Conservation (phyloP, 73 alveolate species). For the Blepharisma stoltei region DNA sequence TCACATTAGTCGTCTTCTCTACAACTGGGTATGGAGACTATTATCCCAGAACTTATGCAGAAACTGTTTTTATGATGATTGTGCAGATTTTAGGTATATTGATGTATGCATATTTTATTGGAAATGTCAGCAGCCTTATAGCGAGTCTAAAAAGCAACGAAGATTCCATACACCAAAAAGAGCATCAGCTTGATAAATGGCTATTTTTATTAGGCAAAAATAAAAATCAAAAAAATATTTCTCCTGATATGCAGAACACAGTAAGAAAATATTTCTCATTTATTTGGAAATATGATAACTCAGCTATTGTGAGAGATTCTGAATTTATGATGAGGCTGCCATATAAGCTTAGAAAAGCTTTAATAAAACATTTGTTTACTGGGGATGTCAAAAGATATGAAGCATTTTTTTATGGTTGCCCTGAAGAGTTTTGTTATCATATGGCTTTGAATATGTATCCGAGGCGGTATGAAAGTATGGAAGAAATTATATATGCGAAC, state of each 20-base stretch:
- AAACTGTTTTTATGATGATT: neutral
- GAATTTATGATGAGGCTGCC: slow-evolving; percentile 18
- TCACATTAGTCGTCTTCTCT: neutral
- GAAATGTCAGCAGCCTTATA: neutral
- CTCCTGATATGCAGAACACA: neutral
- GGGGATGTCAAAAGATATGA: neutral
- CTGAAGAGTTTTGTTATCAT: neutral
- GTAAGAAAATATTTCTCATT: neutral
- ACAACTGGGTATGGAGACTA: slow-evolving; percentile 10
- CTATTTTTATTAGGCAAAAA: neutral
- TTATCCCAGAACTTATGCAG: neutral
- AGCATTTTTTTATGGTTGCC: neutral
- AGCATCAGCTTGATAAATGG: slow-evolving; percentile 5
- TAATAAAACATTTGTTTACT: neutral
- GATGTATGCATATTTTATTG: slow-evolving; percentile 19
- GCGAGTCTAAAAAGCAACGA: neutral
- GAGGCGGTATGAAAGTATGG: neutral
- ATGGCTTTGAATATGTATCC: neutral
- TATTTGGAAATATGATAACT: slow-evolving; percentile 18
- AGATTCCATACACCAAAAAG: neutral
- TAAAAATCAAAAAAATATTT: slow-evolving; percentile 15
- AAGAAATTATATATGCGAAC: neutral
- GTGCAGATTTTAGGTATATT: slow-evolving; percentile 1
- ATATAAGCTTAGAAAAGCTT: neutral
- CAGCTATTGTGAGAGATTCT: neutral